These are phyloP conservation scores for Saccharomycopsis malanga DNA, from an alignment of 805 yeast genomes.

Conservation along the genomic window DNA sequence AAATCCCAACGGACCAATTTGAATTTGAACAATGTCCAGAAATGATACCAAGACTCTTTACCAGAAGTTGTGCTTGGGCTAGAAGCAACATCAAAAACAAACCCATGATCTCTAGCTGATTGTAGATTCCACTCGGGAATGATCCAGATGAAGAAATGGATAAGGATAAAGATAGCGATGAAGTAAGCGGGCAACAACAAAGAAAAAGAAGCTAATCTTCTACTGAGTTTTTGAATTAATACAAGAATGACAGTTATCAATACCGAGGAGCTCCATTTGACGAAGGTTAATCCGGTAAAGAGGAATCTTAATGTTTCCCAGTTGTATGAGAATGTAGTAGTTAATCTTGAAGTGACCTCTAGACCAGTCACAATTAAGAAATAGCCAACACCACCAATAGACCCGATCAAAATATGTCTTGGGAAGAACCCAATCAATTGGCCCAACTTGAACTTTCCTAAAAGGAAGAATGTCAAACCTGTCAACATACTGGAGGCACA, in stretches of 20 bases:
- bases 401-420: conserved; percentile 90
- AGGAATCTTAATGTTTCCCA: conserved; percentile 46
- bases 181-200: conserved; percentile 76
- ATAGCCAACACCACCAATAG: conserved; percentile 98
- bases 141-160: conserved; percentile 60
- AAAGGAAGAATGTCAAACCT: conserved; percentile 66
- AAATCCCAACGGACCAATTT: conserved; percentile 67
- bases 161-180: conserved; percentile 57
- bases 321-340: conserved; percentile 64
- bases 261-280: conserved; percentile 69
- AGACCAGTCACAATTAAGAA: conserved; percentile 84
- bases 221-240: conserved; percentile 49
- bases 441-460: conserved; percentile 80
- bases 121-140: conserved; percentile 61
- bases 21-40: conserved; percentile 69
- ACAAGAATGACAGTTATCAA: conserved; percentile 54
- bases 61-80: conserved; percentile 44
- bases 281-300: conserved; percentile 36
- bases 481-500: conserved; percentile 81
- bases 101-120: conserved; percentile 63
- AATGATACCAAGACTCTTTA: conserved; percentile 60
- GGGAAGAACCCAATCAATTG: conserved; percentile 92
- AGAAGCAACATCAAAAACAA: conserved; percentile 63
- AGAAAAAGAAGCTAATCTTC: conserved; percentile 40
- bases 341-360: conserved; percentile 80